Evolutionary conservation across 2,329 filamentous ascomycete species (phyloP).

Genomic region (Fusarium haematococcum): DNA sequence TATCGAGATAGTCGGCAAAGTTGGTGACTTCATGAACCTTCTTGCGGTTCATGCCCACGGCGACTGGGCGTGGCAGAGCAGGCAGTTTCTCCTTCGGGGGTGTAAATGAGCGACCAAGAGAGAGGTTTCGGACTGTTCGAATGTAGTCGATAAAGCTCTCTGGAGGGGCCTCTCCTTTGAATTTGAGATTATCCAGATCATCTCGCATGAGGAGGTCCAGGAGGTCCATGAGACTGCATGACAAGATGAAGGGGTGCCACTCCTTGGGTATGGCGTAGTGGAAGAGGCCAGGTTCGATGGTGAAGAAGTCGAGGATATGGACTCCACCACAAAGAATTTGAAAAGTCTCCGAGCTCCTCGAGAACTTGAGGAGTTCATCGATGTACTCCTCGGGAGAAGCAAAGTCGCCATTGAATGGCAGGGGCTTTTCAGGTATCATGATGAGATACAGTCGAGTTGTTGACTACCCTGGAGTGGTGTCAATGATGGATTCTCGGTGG

Average conservation of each 20-base stretch:
- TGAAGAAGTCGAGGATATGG: conserved; percentile 97
- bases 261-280: conserved; percentile 78
- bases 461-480: conserved; percentile 36
- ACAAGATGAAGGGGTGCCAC: conserved; percentile 84
- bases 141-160: conserved; percentile 78
- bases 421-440: conserved; percentile 64
- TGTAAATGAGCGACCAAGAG: conserved; percentile 72
- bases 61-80: conserved; percentile 75
- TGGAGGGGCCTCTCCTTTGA: conserved; percentile 55
- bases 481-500: not conserved
- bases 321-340: conserved; percentile 96
- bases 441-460: not conserved
- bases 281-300: conserved; percentile 85
- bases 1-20: conserved; percentile 86
- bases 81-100: conserved; percentile 59
- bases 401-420: conserved; percentile 81
- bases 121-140: conserved; percentile 74
- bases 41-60: conserved; percentile 94
- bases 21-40: conserved; percentile 94
- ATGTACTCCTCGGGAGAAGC: conserved; percentile 80
- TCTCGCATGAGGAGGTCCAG: conserved; percentile 85
- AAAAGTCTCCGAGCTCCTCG: conserved; percentile 79
- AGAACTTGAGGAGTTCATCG: conserved; percentile 80
- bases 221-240: conserved; percentile 78
- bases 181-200: conserved; percentile 64